A percentile compares a stretch with the other conserved stretches of the same genome.
Conservation (phyloP, 2,329 filamentous ascomycete species). For the Aspergillus brasiliensis region DNA sequence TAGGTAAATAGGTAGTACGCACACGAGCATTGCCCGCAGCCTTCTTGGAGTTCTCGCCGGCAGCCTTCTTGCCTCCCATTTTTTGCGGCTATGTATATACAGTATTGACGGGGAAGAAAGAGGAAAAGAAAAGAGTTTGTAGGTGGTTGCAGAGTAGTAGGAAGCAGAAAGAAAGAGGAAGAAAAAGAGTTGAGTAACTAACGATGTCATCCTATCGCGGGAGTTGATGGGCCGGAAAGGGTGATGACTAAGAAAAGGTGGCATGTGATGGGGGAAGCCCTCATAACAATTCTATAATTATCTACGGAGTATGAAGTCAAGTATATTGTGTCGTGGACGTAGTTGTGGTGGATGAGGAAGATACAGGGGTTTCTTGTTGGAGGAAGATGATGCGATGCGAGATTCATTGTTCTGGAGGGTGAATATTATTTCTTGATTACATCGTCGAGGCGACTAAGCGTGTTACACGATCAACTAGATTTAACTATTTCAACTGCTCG, state of each 20-base stretch:
- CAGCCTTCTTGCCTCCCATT: slow-evolving; percentile 72
- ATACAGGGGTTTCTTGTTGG: too few species aligned
- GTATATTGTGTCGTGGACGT: too few species aligned
- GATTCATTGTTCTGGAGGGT: too few species aligned
- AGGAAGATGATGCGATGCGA: too few species aligned
- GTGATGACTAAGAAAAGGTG: neutral
- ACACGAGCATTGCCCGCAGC: slow-evolving; percentile 74
- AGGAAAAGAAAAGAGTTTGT: neutral
- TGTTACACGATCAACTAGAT: too few species aligned
- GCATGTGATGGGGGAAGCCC: neutral
- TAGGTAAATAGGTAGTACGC: slow-evolving; percentile 22
- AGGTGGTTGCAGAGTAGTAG: neutral
- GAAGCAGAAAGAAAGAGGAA: neutral
- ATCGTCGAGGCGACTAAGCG: too few species aligned
- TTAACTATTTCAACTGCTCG: too few species aligned
- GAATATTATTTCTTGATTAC: too few species aligned
- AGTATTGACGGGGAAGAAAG: neutral
- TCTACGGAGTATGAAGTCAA: neutral
- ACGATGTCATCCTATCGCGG: slow-evolving; percentile 8
- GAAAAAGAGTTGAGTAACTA: neutral
- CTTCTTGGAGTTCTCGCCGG: slow-evolving; percentile 82
- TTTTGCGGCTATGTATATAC: slow-evolving; percentile 20
- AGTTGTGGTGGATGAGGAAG: too few species aligned
- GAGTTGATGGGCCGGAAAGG: slow-evolving; percentile 4
- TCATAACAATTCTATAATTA: neutral